A percentile compares a stretch with the other conserved stretches of the same genome.
These are phyloP conservation scores for Pseudogymnoascus sp. DNA, from an alignment of 2,329 filamentous ascomycete species.

Conservation along the genomic window DNA sequence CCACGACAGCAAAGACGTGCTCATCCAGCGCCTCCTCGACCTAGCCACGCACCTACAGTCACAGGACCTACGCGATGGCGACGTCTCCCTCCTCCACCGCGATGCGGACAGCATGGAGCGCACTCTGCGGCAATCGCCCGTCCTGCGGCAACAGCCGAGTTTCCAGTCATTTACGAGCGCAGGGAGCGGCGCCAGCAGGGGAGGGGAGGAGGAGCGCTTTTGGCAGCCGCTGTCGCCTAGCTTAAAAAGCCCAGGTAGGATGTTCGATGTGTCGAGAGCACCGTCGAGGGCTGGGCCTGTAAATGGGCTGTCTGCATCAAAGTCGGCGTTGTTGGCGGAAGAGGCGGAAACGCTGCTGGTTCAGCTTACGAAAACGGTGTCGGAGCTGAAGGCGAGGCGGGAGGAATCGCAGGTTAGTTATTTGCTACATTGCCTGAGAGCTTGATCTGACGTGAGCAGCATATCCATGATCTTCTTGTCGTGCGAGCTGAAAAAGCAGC, in stretches of 20 bases:
- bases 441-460: constrained; percentile 30
- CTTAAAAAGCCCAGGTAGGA: background rate
- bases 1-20: constrained; percentile 27
- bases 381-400: constrained; percentile 43
- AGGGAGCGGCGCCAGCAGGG: constrained; percentile 16
- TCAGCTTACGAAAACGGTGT: constrained; percentile 41
- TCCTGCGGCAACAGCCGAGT: constrained; percentile 15
- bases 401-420: constrained; percentile 47
- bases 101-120: constrained; percentile 32
- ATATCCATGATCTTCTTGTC: constrained; percentile 53
- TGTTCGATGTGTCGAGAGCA: background rate
- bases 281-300: background rate
- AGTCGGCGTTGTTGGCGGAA: constrained; percentile 28
- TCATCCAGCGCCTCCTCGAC: constrained; percentile 28
- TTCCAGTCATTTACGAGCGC: constrained; percentile 9
- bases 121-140: constrained; percentile 17
- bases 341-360: constrained; percentile 40
- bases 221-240: constrained; percentile 21
- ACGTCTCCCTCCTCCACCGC: constrained; percentile 26
- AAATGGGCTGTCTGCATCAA: background rate
- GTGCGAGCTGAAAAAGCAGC: constrained; percentile 48
- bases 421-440: background rate
- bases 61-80: constrained; percentile 23
- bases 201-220: constrained; percentile 16
- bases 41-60: constrained; percentile 26